These are phyloP conservation scores for Durusdinium trenchii DNA, from an alignment of 73 alveolate genomes.

Conservation along the genomic window DNA sequence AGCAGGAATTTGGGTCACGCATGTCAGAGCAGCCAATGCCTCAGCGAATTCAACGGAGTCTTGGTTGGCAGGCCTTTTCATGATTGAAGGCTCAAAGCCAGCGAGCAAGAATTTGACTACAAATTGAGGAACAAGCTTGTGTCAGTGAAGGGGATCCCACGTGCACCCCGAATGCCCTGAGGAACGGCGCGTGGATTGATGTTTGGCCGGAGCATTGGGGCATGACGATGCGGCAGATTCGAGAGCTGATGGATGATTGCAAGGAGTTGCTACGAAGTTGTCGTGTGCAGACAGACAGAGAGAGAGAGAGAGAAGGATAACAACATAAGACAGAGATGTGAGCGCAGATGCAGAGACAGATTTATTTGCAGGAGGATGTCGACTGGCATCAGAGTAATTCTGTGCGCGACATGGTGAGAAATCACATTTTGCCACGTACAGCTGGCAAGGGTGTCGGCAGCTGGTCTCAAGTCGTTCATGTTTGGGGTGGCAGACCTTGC, in stretches of 20 bases:
- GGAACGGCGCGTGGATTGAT: slow-evolving; percentile 64
- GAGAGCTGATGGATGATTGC: slow-evolving; percentile 61
- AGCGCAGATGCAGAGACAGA: too few relatives aligned
- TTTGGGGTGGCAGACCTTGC: background rate
- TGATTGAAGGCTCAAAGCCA: background rate
- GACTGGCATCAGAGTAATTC: slow-evolving; percentile 79
- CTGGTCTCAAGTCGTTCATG: background rate
- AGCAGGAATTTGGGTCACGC: slow-evolving; percentile 23
- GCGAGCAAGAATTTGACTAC: background rate
- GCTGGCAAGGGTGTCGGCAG: slow-evolving; percentile 72
- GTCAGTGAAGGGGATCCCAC: background rate
- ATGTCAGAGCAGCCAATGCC: slow-evolving; percentile 15
- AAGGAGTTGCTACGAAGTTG: too few relatives aligned
- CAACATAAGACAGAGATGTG: too few relatives aligned
- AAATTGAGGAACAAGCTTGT: background rate
- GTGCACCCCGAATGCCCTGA: background rate
- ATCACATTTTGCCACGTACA: slow-evolving; percentile 74
- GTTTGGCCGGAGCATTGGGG: slow-evolving; percentile 88
- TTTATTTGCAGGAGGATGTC: slow-evolving; percentile 57
- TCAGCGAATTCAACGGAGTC: background rate
- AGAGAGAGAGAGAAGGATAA: too few relatives aligned
- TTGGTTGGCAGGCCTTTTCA: background rate
- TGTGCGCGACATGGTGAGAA: slow-evolving; percentile 81
- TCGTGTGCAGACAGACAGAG: too few relatives aligned
- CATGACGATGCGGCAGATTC: slow-evolving; percentile 81